Base-by-base conservation (phyloP, 352 stramenopile genomes). In the Globisporangium rhizosaccharum region DNA sequence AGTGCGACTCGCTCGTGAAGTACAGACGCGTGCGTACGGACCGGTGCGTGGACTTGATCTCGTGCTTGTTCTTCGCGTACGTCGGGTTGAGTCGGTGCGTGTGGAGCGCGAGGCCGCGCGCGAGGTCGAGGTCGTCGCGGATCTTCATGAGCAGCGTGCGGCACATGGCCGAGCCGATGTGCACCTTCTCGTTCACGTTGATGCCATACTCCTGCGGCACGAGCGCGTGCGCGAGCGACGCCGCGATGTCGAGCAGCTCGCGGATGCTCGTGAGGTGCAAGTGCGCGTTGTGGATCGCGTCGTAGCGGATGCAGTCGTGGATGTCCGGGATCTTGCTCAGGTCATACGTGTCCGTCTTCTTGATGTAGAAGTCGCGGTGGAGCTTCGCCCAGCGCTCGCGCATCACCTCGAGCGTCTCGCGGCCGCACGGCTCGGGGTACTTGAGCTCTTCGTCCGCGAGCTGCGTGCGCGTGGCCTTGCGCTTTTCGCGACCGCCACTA, bases 1-100 rank as follows among this genome's bases (percentile, higher is more conserved):
- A 71, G 68, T 99, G 98, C 42, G 86, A 96, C 75, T 99, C 98
- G 30, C 93, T 99, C 18, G 97, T 99, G 68, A 99, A 99, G 68
- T 99, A 99, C 18, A 99, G 79, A 1, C 97, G 89, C 30, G 97
- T 99, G 59, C 97, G 95, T 56, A 99, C 97, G 8, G 94, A 90
- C 37, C 97, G 85, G 49, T 97, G 93, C 59, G 97, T 91, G 15
- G 94, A 98, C 67, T 93, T 95, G 68, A 95, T 79, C 49, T 76
- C 67, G 55, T 83, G 66, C 60, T 86, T 83, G 66, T 89, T 85
- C 62, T 90, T 92, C 14, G 79, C 83, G 64, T 93, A 95, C 17
- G 73, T 85, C 56, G 85, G 83, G 45, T 95, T 90, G 25, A 95
- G 56, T 1, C 85, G 85, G 56, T 95, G 83, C 3, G 84, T 95